Percentiles rank a stretch among this genome's conserved stretches.
Conservation (phyloP, 225 moss, liverwort and hornwort genomes). For the Straminergon stramineum region DNA sequence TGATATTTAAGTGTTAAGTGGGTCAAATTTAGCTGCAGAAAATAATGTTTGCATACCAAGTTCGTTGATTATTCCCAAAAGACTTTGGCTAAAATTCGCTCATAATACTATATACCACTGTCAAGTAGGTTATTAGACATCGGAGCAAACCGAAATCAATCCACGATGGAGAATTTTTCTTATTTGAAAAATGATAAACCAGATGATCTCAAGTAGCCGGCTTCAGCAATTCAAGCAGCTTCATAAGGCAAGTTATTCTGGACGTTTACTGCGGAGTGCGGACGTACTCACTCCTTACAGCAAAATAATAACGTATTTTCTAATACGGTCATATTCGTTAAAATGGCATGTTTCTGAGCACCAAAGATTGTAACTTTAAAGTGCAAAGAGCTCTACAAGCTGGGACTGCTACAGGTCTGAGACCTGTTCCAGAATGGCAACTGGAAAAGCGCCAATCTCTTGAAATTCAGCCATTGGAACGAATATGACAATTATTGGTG, state of each 20-base stretch:
- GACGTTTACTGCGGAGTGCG: not conserved
- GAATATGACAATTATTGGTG: not conserved
- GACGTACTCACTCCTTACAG: not conserved
- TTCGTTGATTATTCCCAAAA: not conserved
- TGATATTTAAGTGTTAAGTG: not conserved
- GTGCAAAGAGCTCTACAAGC: not conserved
- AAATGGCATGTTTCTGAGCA: not conserved
- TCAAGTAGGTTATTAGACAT: not conserved
- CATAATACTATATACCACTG: not conserved
- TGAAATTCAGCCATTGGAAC: not conserved
- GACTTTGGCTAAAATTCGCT: not conserved
- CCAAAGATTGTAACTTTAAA: not conserved
- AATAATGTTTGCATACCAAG: not conserved
- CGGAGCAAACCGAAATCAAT: not conserved
- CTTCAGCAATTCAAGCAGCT: not conserved
- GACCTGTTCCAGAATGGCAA: not conserved
- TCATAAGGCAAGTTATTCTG: not conserved
- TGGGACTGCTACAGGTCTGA: not conserved
- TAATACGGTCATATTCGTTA: not conserved
- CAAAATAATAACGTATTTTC: not conserved
- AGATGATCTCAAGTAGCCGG: not conserved
- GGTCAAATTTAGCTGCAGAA: not conserved
- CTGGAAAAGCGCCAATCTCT: not conserved
- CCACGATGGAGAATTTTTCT: not conserved
- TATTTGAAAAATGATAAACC: not conserved